Evolutionary conservation across 208 protist genomes (phyloP), one percentile per base, ranked within the genome.

Genomic region (Trypanosoma avium): DNA sequence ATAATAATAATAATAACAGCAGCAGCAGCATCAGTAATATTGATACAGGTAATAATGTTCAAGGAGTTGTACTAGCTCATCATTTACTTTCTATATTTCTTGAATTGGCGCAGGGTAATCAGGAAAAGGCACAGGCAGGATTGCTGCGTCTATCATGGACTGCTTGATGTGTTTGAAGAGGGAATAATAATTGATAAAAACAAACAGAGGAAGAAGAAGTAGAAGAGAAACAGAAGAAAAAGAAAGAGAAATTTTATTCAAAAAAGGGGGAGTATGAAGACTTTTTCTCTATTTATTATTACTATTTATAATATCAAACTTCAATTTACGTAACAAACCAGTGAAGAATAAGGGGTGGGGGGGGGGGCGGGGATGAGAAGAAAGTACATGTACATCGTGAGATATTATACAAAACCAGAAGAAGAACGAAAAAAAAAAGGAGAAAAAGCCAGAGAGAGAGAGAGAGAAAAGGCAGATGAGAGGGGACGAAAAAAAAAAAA

Each of bases 31-130:
- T 13, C 79, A 88, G 33, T 26, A 66, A 36, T 42, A 36, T 27
- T 7, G 54, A 36, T 22, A 61, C 1, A 38, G 61, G 12, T 13
- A 52, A 36, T 43, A 56, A 12, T n/a, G 13, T 22, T 32, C 46
- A 61, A 45, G 57, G 57, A 61, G 78, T 76, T 13, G 40, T 90
- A 50, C 89, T 95, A 38, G 79, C 86, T 4, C 88, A 87, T 63
- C 84, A 92, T 67, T 68, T 92, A 0, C 72, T 95, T 26, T 69
- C 69, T 59, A 81, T 93, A 10, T 95, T 93, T 46, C 71, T 95
- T 12, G 86, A 92, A 64, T 75, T 95, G 15, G 86, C 85, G 17
- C 90, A 93, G 64, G 86, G 86, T 29, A 93, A 93, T 67, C 68
- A 78, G 49, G 84, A 91, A 73, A 91, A 86, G 73, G 86, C 86